Percentiles rank a stretch among this genome's conserved stretches.
Conservation (phyloP, 2,329 filamentous ascomycete genomes). For the Dothideomycetes sp. region DNA sequence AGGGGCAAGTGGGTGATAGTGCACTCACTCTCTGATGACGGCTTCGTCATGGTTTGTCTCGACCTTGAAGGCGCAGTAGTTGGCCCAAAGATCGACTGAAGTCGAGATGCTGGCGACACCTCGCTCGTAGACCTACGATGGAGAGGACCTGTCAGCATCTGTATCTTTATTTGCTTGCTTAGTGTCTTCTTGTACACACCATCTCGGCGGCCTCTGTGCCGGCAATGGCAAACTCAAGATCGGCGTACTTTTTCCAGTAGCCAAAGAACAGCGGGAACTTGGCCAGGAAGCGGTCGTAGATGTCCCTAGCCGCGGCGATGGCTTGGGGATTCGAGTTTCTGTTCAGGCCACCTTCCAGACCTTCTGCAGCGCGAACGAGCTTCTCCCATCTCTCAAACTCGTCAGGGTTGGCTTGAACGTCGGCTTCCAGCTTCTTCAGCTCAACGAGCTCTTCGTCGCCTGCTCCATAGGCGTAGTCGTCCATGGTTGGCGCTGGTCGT, state of each 20-base stretch:
- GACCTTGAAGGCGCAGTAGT: conserved; percentile 96
- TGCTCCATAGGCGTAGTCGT: conserved; percentile 63
- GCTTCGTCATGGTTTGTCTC: conserved; percentile 92
- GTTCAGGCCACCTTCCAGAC: conserved; percentile 84
- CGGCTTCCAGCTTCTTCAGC: conserved; percentile 66
- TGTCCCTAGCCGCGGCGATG: conserved; percentile 74
- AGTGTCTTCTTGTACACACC: no score
- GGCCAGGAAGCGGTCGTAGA: conserved; percentile 85
- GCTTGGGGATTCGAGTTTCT: conserved; percentile 94
- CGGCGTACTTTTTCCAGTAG: conserved; percentile 99
- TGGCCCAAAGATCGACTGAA: conserved; percentile 93
- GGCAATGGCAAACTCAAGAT: conserved; percentile 92
- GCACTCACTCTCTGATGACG: conserved; percentile 98
- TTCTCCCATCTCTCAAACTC: conserved; percentile 95
- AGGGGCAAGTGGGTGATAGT: conserved; percentile 44
- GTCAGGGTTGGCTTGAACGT: conserved; percentile 74
- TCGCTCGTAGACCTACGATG: conserved; percentile 74
- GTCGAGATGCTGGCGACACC: conserved; percentile 87
- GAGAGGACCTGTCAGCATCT: conserved; percentile 16
- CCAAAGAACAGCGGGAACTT: conserved; percentile 95
- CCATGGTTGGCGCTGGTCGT: conserved; percentile 41
- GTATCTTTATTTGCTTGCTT: conserved; percentile 23
- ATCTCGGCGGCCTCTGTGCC: conserved; percentile 96
- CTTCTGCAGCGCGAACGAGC: conserved; percentile 71
- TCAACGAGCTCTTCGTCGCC: conserved; percentile 74